Percentiles rank a stretch among this genome's conserved stretches.
Evolutionary conservation across 345 rosid species (phyloP).

Genomic region (Eucalyptus fibrosa): DNA sequence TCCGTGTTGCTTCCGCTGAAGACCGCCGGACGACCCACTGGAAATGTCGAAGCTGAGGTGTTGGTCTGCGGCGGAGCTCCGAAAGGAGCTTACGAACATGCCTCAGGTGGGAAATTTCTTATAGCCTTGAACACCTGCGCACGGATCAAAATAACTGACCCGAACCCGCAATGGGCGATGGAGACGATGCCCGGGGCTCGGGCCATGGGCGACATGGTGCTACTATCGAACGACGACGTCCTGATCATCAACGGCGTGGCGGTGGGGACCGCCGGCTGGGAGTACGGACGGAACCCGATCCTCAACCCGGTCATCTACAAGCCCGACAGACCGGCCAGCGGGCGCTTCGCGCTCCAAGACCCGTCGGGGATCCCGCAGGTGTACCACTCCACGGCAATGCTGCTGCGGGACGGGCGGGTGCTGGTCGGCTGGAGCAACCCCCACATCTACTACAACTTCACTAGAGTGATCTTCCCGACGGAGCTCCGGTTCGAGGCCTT

Average conservation of each 20-base stretch:
- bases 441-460: slow-evolving; percentile 35
- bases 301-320: slow-evolving; percentile 16
- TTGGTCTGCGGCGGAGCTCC: slow-evolving; percentile 54
- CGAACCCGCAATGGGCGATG: slow-evolving; percentile 20
- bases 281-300: slow-evolving; percentile 29
- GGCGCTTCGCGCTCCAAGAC: slow-evolving; percentile 20
- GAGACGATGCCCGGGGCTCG: slow-evolving; percentile 49
- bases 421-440: slow-evolving; percentile 60
- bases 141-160: slow-evolving; percentile 25
- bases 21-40: not conserved
- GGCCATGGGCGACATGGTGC: slow-evolving; percentile 52
- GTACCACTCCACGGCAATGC: slow-evolving; percentile 48
- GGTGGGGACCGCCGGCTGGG: slow-evolving; percentile 40
- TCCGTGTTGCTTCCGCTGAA: slow-evolving; percentile 25
- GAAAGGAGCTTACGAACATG: slow-evolving; percentile 18
- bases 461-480: slow-evolving; percentile 36
- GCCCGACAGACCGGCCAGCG: slow-evolving; percentile 20
- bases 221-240: slow-evolving; percentile 53
- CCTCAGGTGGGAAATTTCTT: slow-evolving; percentile 1
- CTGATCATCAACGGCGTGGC: slow-evolving; percentile 45
- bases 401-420: slow-evolving; percentile 53
- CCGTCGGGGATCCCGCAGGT: slow-evolving; percentile 37
- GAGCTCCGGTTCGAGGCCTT: slow-evolving; percentile 48
- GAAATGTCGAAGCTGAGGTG: slow-evolving; percentile 12
- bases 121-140: slow-evolving; percentile 25